Conservation (phyloP, 73 alveolate genomes). For the Tetrahymena thermophila region DNA sequence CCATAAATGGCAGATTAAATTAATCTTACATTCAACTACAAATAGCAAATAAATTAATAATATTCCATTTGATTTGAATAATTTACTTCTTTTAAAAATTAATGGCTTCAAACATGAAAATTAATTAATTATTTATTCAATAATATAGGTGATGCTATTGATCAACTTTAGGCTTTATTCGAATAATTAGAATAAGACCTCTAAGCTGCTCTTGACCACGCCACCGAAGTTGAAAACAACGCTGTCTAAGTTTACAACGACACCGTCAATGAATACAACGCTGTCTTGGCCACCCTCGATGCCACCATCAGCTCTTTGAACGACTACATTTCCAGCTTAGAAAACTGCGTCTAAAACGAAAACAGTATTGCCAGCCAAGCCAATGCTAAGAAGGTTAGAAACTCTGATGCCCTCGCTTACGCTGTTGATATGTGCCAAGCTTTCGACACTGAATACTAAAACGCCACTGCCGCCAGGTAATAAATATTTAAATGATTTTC, state of each 20-base stretch:
- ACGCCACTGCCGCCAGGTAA: constrained; percentile 37
- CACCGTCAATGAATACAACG: background rate
- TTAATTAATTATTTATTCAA: background rate
- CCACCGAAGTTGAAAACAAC: background rate
- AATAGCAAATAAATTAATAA: background rate
- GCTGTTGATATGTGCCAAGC: constrained; percentile 48
- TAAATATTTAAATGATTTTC: background rate
- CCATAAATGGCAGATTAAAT: background rate
- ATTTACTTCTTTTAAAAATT: too few relatives aligned
- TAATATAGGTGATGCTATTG: background rate
- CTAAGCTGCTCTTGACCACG: background rate
- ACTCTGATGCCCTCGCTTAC: constrained; percentile 28
- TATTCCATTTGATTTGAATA: too few relatives aligned
- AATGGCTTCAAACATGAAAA: too few relatives aligned
- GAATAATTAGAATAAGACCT: background rate
- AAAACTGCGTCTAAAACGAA: constrained; percentile 37
- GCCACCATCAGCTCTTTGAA: background rate
- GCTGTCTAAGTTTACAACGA: background rate
- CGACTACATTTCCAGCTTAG: constrained; percentile 16
- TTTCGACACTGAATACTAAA: constrained; percentile 35
- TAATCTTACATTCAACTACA: background rate
- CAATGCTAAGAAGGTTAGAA: constrained; percentile 40
- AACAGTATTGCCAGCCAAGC: constrained; percentile 27
- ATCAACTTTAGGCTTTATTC: background rate
- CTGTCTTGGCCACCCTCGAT: background rate